phyloP scores from a whole-genome alignment of 2,329 filamentous ascomycete genomes.

The Exophiala aquamarina region DNA sequence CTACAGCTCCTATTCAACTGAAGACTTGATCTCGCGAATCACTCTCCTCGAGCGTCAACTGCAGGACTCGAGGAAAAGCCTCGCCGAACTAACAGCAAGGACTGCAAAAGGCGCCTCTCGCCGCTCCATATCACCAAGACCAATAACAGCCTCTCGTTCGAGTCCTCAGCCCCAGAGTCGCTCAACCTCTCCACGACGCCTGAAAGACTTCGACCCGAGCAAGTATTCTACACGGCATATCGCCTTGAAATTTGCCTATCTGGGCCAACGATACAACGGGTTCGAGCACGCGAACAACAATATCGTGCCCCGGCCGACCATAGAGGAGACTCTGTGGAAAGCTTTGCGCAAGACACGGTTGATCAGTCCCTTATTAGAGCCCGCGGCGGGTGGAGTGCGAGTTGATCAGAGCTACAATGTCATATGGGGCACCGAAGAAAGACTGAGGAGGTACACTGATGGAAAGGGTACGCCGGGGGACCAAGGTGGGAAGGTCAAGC shows the following conservation, averaged over 20 bases:
- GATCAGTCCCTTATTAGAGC: constrained; percentile 67
- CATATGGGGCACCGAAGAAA: constrained; percentile 18
- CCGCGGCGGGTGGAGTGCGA: constrained; percentile 35
- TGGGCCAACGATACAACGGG: constrained; percentile 88
- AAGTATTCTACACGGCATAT: constrained; percentile 82
- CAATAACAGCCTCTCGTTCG: constrained; percentile 4
- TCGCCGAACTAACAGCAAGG: constrained; percentile 10
- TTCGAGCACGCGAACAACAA: constrained; percentile 82
- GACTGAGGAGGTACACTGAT: constrained; percentile 20
- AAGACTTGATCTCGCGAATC: constrained; percentile 68
- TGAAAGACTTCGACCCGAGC: constrained; percentile 68
- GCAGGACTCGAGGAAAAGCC: constrained; percentile 47
- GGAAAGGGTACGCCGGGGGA: constrained; percentile 3
- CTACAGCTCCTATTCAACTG: constrained; percentile 69
- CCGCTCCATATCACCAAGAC: too few species aligned
- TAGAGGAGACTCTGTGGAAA: constrained; percentile 94
- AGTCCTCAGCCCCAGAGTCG: constrained; percentile 66
- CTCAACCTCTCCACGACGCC: constrained; percentile 38
- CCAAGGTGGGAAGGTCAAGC: constrained; percentile 29
- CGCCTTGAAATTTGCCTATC: constrained; percentile 89
- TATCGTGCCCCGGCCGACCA: constrained; percentile 68
- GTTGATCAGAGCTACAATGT: constrained; percentile 48
- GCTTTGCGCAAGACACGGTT: constrained; percentile 78
- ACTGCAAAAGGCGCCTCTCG: not conserved
- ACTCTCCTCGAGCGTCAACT: constrained; percentile 67